These are phyloP conservation scores for Abrus precatorius DNA, from an alignment of 306 rosid genomes.

Conservation along the genomic window DNA sequence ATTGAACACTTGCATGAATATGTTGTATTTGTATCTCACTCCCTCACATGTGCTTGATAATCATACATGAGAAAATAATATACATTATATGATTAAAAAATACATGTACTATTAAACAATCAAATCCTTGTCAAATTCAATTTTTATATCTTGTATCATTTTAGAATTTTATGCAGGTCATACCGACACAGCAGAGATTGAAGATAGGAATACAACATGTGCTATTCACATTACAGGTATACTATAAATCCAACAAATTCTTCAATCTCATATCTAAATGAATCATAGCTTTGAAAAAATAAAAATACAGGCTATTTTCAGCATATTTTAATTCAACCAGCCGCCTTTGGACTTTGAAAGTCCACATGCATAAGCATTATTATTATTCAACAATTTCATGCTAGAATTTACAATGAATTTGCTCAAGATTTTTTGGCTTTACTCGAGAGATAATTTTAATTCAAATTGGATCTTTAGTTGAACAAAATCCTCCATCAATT, in stretches of 20 bases:
- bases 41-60: too few relatives aligned
- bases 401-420: conserved; percentile 31
- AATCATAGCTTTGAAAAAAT: neutral
- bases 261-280: conserved; percentile 27
- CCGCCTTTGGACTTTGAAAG: conserved; percentile 52
- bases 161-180: conserved; percentile 5
- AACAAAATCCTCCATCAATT: neutral
- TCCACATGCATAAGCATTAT: conserved; percentile 45
- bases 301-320: conserved; percentile 7
- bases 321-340: conserved; percentile 43
- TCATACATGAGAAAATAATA: neutral
- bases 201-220: conserved; percentile 9
- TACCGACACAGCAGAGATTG: neutral
- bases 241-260: conserved; percentile 22
- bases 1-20: neutral
- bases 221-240: conserved; percentile 21
- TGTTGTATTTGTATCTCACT: too few relatives aligned
- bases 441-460: conserved; percentile 10
- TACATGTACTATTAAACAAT: neutral
- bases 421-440: conserved; percentile 9
- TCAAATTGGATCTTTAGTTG: conserved; percentile 7
- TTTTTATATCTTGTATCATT: neutral
- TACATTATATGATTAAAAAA: neutral
- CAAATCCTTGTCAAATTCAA: neutral
- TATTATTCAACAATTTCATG: conserved; percentile 49